Conservation (phyloP, 148 eudicot species). For the Amaranthus palmeri region DNA sequence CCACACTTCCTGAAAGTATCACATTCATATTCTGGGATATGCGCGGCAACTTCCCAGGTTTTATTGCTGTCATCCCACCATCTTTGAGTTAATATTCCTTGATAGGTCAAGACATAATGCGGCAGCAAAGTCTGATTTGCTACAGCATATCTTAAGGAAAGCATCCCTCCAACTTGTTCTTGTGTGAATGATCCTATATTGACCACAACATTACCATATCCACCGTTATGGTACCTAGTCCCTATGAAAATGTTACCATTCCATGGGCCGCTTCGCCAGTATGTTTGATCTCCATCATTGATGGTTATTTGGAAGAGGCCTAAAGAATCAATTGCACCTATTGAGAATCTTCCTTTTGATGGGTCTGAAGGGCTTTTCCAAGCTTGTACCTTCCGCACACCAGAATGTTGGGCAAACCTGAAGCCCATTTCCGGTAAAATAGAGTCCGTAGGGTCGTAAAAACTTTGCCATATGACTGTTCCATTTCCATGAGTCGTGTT, state of each 20-base stretch:
- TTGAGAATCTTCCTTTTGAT: slow-evolving; percentile 23
- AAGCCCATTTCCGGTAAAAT: slow-evolving; percentile 25
- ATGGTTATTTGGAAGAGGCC: slow-evolving; percentile 16
- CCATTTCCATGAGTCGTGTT: background rate
- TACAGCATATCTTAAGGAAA: background rate
- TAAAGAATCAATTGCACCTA: background rate
- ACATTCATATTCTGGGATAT: slow-evolving; percentile 22
- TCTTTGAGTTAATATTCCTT: slow-evolving; percentile 21
- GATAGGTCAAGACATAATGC: slow-evolving; percentile 14
- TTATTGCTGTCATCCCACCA: slow-evolving; percentile 35
- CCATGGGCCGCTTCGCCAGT: slow-evolving; percentile 34
- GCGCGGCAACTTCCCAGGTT: background rate
- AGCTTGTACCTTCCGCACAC: background rate
- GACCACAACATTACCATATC: background rate
- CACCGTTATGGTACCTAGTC: background rate
- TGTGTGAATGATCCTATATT: too few relatives aligned
- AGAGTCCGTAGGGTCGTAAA: slow-evolving; percentile 54
- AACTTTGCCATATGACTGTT: slow-evolving; percentile 56
- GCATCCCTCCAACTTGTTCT: background rate
- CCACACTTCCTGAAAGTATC: slow-evolving; percentile 49
- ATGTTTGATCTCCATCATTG: background rate
- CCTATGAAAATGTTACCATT: slow-evolving; percentile 34
- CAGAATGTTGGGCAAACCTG: background rate
- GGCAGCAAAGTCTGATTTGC: slow-evolving; percentile 14
- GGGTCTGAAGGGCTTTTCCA: slow-evolving; percentile 39